These are phyloP conservation scores for Saturnispora mendoncae DNA, from an alignment of 805 yeast genomes.

Conservation along the genomic window DNA sequence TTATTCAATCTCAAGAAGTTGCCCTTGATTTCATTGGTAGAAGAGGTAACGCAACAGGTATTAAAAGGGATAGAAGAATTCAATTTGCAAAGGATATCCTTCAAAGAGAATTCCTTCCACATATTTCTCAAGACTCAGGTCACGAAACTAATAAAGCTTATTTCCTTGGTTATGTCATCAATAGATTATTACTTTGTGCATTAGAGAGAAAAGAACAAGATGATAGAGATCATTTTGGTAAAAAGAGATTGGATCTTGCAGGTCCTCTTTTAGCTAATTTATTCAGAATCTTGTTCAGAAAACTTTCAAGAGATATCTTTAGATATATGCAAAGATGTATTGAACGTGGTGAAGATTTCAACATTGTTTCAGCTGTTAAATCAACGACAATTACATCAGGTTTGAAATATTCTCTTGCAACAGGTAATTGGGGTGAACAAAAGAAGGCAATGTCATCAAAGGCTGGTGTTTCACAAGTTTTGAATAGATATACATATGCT, in stretches of 20 bases:
- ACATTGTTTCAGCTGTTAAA: slow-evolving; percentile 91
- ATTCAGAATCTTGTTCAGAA: slow-evolving; percentile 89
- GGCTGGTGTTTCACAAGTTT: slow-evolving; percentile 98
- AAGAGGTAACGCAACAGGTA: slow-evolving; percentile 95
- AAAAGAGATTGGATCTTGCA: slow-evolving; percentile 95
- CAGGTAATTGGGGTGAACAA: slow-evolving; percentile 99
- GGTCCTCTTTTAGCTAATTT: slow-evolving; percentile 95
- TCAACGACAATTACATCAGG: slow-evolving; percentile 97
- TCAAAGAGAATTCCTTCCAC: slow-evolving; percentile 94
- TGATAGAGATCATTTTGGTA: slow-evolving; percentile 99
- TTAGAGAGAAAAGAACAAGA: slow-evolving; percentile 96
- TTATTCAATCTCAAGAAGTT: slow-evolving; percentile 95
- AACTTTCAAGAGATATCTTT: slow-evolving; percentile 91
- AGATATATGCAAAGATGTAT: slow-evolving; percentile 99
- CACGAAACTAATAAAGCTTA: slow-evolving; percentile 95
- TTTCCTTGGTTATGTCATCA: slow-evolving; percentile 96
- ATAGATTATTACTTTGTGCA: slow-evolving; percentile 88
- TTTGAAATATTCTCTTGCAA: slow-evolving; percentile 92
- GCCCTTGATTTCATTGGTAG: slow-evolving; percentile 97
- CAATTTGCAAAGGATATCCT: slow-evolving; percentile 95
- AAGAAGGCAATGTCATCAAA: slow-evolving; percentile 98
- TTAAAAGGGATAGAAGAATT: slow-evolving; percentile 94
- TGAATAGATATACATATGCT: slow-evolving; percentile 95
- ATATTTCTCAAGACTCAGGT: slow-evolving; percentile 95
- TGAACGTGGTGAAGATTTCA: slow-evolving; percentile 95